Evolutionary conservation across 2,329 filamentous ascomycete species (phyloP), one percentile per base, ranked within the genome.

Genomic region (Beauveria caledonica): DNA sequence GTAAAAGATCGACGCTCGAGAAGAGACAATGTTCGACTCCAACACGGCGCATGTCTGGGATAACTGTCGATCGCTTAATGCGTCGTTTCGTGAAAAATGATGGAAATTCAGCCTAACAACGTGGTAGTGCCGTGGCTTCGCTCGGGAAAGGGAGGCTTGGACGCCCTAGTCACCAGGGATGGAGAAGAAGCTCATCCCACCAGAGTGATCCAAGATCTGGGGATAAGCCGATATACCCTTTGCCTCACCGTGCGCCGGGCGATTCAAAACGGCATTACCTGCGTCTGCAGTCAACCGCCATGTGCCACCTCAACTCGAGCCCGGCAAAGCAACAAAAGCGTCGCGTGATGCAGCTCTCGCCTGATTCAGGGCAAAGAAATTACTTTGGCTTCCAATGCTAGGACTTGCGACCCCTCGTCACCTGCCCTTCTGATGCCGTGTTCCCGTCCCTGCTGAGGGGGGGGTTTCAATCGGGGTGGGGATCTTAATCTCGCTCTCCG

Each of bases 321-420:
- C 40, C 45, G 19, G 17, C 45, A 40, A 21, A 3, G 25, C 55
- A 50, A 44, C 33, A 36, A 42, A 60, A 49, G 58, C 58, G 58
- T 53, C 58, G 58, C 58, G 58, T 60, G 58, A 60, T 60, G 27
- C 27, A 33, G 39, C 21, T 33, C 36, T 53, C 42, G 42, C 49
- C 29, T 60, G 58, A 60, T 48, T 46, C 49, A 23, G 27, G 29
- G 19, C 29, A 19, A 29, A 10, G n/a, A 58, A 42, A 42, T 50
- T 25, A 19, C 45, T 49, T 50, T 19, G 9, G 40, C 15, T 36
- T 42, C 21, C 23, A 9, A 19, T 29, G 45, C 21, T 29, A 29
- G 23, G 21, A 45, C 27, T 27, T 60, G 49, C 40, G 2, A 48
- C 56, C 36, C 13, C 9, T 45, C 36, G 23, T 59, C 48, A 59